Evolutionary conservation across 2,329 filamentous ascomycete genomes (phyloP), one percentile per base, ranked within the genome.

Genomic region (Botrytis tulipae): DNA sequence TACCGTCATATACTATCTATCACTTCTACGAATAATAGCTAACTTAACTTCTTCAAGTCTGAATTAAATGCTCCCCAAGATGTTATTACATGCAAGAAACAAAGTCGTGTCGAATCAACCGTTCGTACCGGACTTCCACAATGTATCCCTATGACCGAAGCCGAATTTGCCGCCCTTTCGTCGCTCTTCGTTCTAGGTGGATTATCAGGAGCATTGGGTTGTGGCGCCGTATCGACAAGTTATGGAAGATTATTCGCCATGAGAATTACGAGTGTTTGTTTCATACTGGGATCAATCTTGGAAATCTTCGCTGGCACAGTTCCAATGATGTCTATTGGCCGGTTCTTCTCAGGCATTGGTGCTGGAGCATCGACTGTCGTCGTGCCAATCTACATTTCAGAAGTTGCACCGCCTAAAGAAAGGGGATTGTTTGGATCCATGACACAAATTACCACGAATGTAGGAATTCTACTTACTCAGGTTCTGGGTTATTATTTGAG

Each of bases 21-120:
- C n/a, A 57, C 51, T 57, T 69, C 44, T 48, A 20, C 35, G 10
- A 60, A 9, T 14, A 32, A 25, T 29, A 40, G 44, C 73, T 76
- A 70, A 75, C 59, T 44, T 66, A 69, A 75, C 35, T 35, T n/a
- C 18, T 46, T 40, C 29, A 79, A 95, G 95, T 93, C 94, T 78
- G 96, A 98, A 82, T 89, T 99, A 76, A 99, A 99, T 82, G 94
- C 95, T 14, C 96, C 96, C 14, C 92, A 98, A 87, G 92, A 95
- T 85, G 93, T 97, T 79, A 92, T 99, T 79, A 97, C 93, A 73
- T 98, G 96, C 84, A 90, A 89, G 78, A 90, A 89, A 77, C 87
- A 88, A 77, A 84, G 85, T 59, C 85, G 88, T 75, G 77, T 80
- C 71, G 75, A 73, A 32, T 77, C 76, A 37, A 71, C 76, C 14